phyloP scores from a whole-genome alignment of 768 basidiomycete genomes.

The Kwoniella europaea region DNA sequence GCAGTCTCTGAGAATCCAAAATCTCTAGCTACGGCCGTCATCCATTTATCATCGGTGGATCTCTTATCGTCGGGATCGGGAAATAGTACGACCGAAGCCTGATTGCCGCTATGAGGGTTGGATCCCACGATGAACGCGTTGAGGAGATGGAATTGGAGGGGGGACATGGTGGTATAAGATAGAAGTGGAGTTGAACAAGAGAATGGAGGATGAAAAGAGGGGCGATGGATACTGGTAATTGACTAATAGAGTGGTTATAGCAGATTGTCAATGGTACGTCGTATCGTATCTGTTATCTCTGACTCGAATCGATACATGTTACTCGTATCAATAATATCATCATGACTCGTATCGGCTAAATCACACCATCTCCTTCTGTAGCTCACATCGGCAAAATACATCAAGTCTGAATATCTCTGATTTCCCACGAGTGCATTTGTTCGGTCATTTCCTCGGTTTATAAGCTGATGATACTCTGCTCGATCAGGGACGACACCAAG shows the following conservation, averaged over 20 bases:
- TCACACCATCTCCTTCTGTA: not conserved
- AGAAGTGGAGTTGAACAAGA: not conserved
- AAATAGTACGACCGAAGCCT: conserved; percentile 42
- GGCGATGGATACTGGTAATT: too few relatives aligned
- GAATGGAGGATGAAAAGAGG: too few relatives aligned
- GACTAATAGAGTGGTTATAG: too few relatives aligned
- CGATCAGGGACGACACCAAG: not conserved
- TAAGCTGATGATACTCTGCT: not conserved
- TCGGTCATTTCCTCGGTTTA: not conserved
- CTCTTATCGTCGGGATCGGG: conserved; percentile 7
- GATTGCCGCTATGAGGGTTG: conserved; percentile 36
- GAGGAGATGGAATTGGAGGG: conserved; percentile 36
- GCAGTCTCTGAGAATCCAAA: conserved; percentile 46
- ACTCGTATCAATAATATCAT: not conserved
- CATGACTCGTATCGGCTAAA: conserved; percentile 1
- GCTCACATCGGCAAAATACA: not conserved
- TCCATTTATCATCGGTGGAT: conserved; percentile 26
- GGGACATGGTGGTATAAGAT: not conserved
- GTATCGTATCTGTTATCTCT: not conserved
- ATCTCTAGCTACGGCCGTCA: conserved; percentile 28
- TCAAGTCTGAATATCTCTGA: not conserved
- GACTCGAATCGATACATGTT: not conserved
- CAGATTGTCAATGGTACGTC: not conserved
- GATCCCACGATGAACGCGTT: conserved; percentile 39
- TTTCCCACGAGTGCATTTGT: not conserved